A percentile compares a stretch with the other conserved stretches of the same genome.
phyloP scores from a whole-genome alignment of 75 land plant genomes.

The Pinus taeda region DNA sequence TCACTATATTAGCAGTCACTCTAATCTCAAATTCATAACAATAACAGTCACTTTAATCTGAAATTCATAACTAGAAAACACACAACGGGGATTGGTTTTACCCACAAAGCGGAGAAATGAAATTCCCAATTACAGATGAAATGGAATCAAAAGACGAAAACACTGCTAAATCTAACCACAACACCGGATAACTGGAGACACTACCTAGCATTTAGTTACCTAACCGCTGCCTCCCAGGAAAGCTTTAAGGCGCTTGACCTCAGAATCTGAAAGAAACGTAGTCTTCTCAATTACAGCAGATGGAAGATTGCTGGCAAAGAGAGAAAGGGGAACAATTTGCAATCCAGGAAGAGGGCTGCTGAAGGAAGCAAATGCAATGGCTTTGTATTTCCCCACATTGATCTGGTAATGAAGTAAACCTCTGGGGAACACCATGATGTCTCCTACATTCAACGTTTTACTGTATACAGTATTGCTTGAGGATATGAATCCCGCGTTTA shows the following conservation, averaged over 20 bases:
- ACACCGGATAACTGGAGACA: too few relatives aligned
- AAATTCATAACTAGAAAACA: too few relatives aligned
- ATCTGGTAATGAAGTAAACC: slow-evolving; percentile 17
- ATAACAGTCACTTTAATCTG: too few relatives aligned
- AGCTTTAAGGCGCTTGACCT: slow-evolving; percentile 42
- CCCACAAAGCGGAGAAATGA: too few relatives aligned
- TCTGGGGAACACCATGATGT: slow-evolving; percentile 67
- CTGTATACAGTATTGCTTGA: slow-evolving; percentile 37
- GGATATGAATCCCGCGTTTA: slow-evolving; percentile 59
- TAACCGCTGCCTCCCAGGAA: slow-evolving; percentile 44
- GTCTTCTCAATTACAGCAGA: slow-evolving; percentile 23
- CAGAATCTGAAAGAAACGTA: slow-evolving; percentile 35
- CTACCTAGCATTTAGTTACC: not conserved
- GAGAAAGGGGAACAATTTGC: slow-evolving; percentile 42
- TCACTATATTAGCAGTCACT: too few relatives aligned
- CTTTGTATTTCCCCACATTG: slow-evolving; percentile 25
- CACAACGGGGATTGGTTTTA: too few relatives aligned
- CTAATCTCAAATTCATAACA: too few relatives aligned
- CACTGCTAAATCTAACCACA: too few relatives aligned
- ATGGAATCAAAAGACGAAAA: too few relatives aligned
- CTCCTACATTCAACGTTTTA: slow-evolving; percentile 44
- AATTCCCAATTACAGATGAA: too few relatives aligned
- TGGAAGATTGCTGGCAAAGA: slow-evolving; percentile 43
- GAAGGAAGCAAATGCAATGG: slow-evolving; percentile 42
- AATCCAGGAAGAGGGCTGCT: slow-evolving; percentile 54